Base-by-base conservation (phyloP, 495 filamentous ascomycete species). In the Aspergillus homomorphus region DNA sequence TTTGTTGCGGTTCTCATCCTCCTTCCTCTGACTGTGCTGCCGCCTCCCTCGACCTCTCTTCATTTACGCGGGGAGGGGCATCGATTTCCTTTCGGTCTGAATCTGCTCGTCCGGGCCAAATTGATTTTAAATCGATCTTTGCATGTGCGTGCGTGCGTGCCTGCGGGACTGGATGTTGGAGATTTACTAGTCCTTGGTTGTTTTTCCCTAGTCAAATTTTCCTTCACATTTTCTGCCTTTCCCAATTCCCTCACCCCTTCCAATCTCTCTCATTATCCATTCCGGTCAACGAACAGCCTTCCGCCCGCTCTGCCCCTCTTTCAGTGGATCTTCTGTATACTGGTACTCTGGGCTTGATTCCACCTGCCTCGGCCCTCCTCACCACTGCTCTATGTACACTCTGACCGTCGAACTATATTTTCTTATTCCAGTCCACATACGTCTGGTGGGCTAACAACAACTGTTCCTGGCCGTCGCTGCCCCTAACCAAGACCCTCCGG, bases 151-250 rank as follows among this genome's bases (percentile, higher is more conserved):
- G 15, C 18, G 48, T 26, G 24, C 48, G 6, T 51, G 48, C 48
- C 9, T 18, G 23, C 30, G 22, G 33, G 33, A 38, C 33, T 38
- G 33, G 33, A 38, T 38, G 33, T 38, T 38, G 33, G 33, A 38
- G 33, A 41, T 4, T 19, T 20, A 41, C 15, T 38, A 18, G 20
- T 18, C 28, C 14, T 20, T 7, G 42, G 22, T 53, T 12, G 12
- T 53, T 53, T 18, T 12, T 42, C 42, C 19, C 19, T 53, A 15
- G 16, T 21, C 30, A n/a, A 53, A 51, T 28, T 54, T 38, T 46
- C 42, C 60, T 52, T 58, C 15, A 14, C 44, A 7, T 56, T 49
- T 58, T 52, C 33, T 38, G 33, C 33, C 33, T 46, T 57, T 20
- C 22, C 44, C 46, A 42, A 26, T 55, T 57, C 42, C 20, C 55